Conservation (phyloP, 108 stramenopile species). For the Skeletonema tropicum region DNA sequence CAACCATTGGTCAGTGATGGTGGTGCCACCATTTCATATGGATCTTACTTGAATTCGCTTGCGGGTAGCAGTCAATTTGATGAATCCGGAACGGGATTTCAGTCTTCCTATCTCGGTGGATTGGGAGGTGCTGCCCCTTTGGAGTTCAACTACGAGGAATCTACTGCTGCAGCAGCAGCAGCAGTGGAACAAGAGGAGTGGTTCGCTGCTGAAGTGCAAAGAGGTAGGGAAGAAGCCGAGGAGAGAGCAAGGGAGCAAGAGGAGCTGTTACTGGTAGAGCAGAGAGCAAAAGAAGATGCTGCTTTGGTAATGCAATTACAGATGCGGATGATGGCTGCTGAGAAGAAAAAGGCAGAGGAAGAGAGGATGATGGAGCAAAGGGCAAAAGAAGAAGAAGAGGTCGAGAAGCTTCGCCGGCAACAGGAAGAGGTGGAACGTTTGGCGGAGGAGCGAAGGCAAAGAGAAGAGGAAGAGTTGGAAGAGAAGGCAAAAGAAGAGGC, state of each 20-base stretch:
- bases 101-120: neutral
- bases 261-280: neutral
- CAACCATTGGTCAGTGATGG: neutral
- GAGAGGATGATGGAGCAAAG: neutral
- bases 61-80: neutral
- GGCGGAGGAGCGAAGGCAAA: no score
- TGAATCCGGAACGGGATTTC: neutral
- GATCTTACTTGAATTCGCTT: neutral
- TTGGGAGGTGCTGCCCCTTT: neutral
- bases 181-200: neutral
- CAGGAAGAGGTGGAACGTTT: no score
- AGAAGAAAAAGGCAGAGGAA: neutral
- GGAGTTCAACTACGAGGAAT: neutral
- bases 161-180: neutral
- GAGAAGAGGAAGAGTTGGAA: no score
- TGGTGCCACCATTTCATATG: no score
- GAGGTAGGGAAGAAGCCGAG: constrained; percentile 4
- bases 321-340: neutral
- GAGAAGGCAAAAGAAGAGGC: no score
- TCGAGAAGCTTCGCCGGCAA: neutral
- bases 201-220: neutral
- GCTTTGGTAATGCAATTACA: neutral
- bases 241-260: neutral
- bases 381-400: constrained; percentile 4
- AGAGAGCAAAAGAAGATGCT: neutral